Conservation (phyloP, 2,329 filamentous ascomycete genomes). For the Pseudogymnoascus sp. region DNA sequence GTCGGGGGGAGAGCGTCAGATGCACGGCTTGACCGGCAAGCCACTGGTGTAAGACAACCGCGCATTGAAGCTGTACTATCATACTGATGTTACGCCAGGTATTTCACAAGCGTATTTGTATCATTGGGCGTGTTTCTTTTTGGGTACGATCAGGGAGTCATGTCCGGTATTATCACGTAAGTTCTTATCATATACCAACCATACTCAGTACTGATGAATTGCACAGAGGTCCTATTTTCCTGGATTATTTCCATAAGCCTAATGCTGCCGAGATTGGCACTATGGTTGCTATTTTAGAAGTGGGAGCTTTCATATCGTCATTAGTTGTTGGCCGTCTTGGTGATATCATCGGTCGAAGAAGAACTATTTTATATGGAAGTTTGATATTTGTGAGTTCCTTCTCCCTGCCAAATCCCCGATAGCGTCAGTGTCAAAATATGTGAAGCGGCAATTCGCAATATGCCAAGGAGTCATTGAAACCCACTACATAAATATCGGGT, state of each 20-base stretch:
- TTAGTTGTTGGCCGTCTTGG: conserved; percentile 80
- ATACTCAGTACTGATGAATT: conserved; percentile 16
- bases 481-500: neutral
- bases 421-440: neutral
- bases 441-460: neutral
- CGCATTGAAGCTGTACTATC: conserved; percentile 13
- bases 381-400: conserved; percentile 57
- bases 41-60: conserved; percentile 67
- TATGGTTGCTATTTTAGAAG: conserved; percentile 94
- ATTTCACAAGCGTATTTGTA: conserved; percentile 90
- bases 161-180: conserved; percentile 69
- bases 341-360: conserved; percentile 82
- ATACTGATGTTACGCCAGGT: conserved; percentile 44
- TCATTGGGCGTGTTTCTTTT: conserved; percentile 83
- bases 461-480: conserved; percentile 35
- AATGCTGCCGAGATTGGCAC: conserved; percentile 83
- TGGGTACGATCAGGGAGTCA: conserved; percentile 84
- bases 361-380: conserved; percentile 89
- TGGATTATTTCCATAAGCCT: conserved; percentile 86
- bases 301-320: conserved; percentile 88
- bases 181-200: conserved; percentile 19
- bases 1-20: conserved; percentile 68
- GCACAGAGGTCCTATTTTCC: conserved; percentile 74
- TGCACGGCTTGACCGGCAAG: conserved; percentile 92
- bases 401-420: neutral